phyloP scores from a whole-genome alignment of 2,329 filamentous ascomycete species.

The Paecilomyces sp. region DNA sequence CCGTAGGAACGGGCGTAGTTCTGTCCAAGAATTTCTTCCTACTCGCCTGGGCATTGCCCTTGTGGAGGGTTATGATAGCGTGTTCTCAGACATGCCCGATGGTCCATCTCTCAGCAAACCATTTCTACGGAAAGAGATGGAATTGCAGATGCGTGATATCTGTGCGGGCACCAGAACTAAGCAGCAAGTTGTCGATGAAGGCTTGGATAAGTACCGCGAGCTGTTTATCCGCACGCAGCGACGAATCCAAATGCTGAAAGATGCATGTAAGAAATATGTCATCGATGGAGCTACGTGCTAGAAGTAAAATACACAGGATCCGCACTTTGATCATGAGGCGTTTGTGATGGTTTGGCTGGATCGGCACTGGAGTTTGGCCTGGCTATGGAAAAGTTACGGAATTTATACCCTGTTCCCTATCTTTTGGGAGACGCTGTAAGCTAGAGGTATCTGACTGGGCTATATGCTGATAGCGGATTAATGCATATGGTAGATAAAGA shows the following conservation, averaged over 20 bases:
- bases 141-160: slow-evolving; percentile 92
- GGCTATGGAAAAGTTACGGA: not conserved
- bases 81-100: slow-evolving; percentile 70
- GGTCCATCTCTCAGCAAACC: slow-evolving; percentile 77
- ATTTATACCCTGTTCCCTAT: not conserved
- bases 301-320: not conserved
- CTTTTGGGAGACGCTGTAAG: not conserved
- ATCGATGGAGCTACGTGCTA: slow-evolving; percentile 25
- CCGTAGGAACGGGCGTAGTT: slow-evolving; percentile 40
- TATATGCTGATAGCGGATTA: too few relatives aligned
- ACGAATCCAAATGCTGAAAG: slow-evolving; percentile 59
- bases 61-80: slow-evolving; percentile 88
- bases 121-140: slow-evolving; percentile 96
- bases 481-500: too few relatives aligned
- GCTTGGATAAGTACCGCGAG: slow-evolving; percentile 75
- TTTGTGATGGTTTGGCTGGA: not conserved
- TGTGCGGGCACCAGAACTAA: slow-evolving; percentile 77
- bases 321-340: not conserved
- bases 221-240: slow-evolving; percentile 78
- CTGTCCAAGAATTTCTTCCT: slow-evolving; percentile 80
- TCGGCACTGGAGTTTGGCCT: not conserved
- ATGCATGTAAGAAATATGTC: slow-evolving; percentile 53
- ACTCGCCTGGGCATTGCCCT: slow-evolving; percentile 85
- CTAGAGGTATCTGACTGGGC: not conserved
- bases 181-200: slow-evolving; percentile 70